Evolutionary conservation across 2,329 filamentous ascomycete genomes (phyloP).

Genomic region (Aspergillus luchuensis): DNA sequence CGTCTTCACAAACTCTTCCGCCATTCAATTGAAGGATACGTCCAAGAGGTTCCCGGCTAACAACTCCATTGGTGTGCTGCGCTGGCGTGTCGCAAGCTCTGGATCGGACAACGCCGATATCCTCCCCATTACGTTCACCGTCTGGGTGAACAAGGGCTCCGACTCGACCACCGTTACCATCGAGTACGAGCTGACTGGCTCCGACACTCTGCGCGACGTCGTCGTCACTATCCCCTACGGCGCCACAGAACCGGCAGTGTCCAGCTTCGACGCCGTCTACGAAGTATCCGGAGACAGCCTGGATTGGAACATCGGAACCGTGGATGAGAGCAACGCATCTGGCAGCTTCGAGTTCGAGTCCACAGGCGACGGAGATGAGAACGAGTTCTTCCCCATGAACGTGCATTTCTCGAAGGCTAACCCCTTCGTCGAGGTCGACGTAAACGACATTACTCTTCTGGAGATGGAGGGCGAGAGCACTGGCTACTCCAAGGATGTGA

Average conservation of each 20-base stretch:
- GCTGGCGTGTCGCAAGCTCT: constrained; percentile 80
- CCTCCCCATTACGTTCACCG: constrained; percentile 91
- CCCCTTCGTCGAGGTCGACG: constrained; percentile 91
- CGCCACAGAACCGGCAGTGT: constrained; percentile 81
- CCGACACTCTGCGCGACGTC: constrained; percentile 78
- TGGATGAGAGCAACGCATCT: constrained; percentile 77
- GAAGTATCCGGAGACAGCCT: constrained; percentile 90
- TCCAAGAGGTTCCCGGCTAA: constrained; percentile 91
- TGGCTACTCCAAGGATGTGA: constrained; percentile 49
- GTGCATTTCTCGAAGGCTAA: constrained; percentile 82
- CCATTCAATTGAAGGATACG: constrained; percentile 86
- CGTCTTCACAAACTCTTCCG: constrained; percentile 77
- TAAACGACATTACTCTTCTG: constrained; percentile 52
- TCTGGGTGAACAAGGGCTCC: constrained; percentile 91
- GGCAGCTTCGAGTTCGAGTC: constrained; percentile 97
- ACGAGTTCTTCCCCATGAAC: constrained; percentile 97
- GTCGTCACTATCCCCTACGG: constrained; percentile 84
- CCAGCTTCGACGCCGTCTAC: constrained; percentile 91
- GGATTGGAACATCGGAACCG: constrained; percentile 88
- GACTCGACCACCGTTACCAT: constrained; percentile 87
- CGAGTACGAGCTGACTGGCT: constrained; percentile 89
- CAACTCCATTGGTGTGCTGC: constrained; percentile 86
- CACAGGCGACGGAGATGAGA: constrained; percentile 77
- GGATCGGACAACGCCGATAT: constrained; percentile 77
- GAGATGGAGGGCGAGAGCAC: constrained; percentile 49